phyloP scores from a whole-genome alignment of 176 grass and related monocot species.

The Oryza punctata region DNA sequence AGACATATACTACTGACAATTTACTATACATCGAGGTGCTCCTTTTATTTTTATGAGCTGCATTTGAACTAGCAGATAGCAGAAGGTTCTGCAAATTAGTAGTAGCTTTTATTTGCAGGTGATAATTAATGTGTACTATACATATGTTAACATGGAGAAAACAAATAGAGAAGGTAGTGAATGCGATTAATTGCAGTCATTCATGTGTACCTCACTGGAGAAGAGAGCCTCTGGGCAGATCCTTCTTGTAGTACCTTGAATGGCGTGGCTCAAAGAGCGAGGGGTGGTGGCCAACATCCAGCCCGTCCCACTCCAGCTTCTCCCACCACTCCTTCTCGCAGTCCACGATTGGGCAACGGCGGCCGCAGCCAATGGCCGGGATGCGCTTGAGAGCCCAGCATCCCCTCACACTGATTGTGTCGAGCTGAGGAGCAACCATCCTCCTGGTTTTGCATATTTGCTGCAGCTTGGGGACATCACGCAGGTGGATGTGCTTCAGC shows the following conservation, averaged over 20 bases:
- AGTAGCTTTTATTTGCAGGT: too few species aligned
- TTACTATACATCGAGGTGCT: too few species aligned
- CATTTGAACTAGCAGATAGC: too few species aligned
- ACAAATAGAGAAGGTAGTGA: too few species aligned
- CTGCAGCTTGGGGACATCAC: not conserved
- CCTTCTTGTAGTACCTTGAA: not conserved
- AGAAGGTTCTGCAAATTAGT: too few species aligned
- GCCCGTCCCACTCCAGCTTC: not conserved
- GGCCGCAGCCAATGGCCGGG: accelerated
- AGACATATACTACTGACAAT: too few species aligned
- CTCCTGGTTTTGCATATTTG: not conserved
- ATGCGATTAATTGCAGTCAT: too few species aligned
- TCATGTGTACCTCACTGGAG: too few species aligned
- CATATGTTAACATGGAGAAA: too few species aligned
- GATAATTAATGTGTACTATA: too few species aligned
- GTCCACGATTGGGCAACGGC: not conserved
- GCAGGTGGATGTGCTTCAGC: slow-evolving; percentile 15
- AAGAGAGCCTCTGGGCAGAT: too few species aligned
- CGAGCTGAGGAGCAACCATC: not conserved
- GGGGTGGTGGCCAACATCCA: not conserved
- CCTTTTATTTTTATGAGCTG: too few species aligned
- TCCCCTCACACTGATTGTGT: not conserved
- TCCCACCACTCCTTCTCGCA: slow-evolving; percentile 36
- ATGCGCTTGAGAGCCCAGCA: slow-evolving; percentile 14
- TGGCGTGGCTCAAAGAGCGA: not conserved